Conservation (phyloP, 2,329 filamentous ascomycete genomes). For the Elsinoe fawcettii region DNA sequence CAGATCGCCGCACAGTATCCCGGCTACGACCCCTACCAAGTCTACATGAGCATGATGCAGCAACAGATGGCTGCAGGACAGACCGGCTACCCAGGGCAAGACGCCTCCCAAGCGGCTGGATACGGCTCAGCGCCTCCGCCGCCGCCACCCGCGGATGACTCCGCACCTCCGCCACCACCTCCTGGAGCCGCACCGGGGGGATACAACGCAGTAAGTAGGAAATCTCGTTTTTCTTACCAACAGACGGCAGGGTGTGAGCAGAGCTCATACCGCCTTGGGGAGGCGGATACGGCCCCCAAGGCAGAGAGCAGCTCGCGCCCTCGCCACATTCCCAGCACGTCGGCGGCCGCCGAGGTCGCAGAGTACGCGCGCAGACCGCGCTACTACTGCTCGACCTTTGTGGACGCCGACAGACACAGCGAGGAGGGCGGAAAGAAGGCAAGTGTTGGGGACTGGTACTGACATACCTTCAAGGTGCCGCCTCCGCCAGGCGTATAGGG, state of each 20-base stretch:
- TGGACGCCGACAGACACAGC: neutral
- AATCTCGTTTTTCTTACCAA: neutral
- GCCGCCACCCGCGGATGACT: conserved; percentile 17
- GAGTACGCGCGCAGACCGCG: neutral
- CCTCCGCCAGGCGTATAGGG: conserved; percentile 43
- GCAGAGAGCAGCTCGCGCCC: neutral
- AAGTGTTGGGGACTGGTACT: conserved; percentile 4
- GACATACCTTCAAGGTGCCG: conserved; percentile 35
- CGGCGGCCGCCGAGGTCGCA: neutral
- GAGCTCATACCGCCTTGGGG: neutral
- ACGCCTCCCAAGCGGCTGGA: conserved; percentile 21
- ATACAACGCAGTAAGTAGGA: conserved; percentile 56
- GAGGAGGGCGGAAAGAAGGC: neutral
- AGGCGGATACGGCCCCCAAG: neutral
- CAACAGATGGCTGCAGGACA: conserved; percentile 19
- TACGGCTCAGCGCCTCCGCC: conserved; percentile 36
- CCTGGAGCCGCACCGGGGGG: conserved; percentile 50
- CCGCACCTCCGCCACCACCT: conserved; percentile 50
- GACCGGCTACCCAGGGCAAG: conserved; percentile 12
- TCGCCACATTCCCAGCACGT: neutral
- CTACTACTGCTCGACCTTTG: neutral
- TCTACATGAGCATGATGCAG: conserved; percentile 20
- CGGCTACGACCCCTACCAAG: conserved; percentile 65
- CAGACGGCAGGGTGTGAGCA: neutral
- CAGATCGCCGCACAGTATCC: conserved; percentile 49